Evolutionary conservation across 495 filamentous ascomycete species (phyloP).

Genomic region (Physcia stellaris): DNA sequence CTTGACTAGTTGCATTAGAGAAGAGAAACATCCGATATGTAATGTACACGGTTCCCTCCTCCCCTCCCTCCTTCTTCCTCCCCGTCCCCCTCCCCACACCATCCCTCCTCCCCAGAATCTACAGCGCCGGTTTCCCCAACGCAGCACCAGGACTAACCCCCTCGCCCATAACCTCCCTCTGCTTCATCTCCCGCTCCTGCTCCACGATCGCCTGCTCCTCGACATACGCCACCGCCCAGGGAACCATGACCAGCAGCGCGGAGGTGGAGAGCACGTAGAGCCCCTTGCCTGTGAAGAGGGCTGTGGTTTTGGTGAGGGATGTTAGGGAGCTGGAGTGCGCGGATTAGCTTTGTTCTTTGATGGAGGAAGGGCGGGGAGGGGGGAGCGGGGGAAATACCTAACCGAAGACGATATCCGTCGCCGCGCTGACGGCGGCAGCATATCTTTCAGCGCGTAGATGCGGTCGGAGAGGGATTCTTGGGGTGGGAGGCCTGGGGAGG

Average conservation of each 20-base stretch:
- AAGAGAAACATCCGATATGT: neutral
- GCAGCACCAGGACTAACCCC: slow-evolving; percentile 22
- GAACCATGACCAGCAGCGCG: slow-evolving; percentile 78
- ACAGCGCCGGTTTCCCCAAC: neutral
- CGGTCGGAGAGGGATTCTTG: slow-evolving; percentile 11
- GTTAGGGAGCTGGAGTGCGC: slow-evolving; percentile 28
- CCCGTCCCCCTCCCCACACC: slow-evolving; percentile 2
- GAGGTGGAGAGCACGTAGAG: slow-evolving; percentile 80
- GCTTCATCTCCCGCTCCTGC: slow-evolving; percentile 93
- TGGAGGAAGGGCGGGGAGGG: slow-evolving; percentile 25
- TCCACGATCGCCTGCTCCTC: slow-evolving; percentile 94
- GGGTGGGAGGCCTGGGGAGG: neutral
- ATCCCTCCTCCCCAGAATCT: slow-evolving; percentile 4
- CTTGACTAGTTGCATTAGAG: too few species aligned
- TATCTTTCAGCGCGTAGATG: slow-evolving; percentile 75
- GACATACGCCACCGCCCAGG: slow-evolving; percentile 78
- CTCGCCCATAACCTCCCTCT: slow-evolving; percentile 67
- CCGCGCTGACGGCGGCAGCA: slow-evolving; percentile 73
- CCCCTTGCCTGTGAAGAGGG: slow-evolving; percentile 63
- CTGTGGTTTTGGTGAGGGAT: slow-evolving; percentile 44
- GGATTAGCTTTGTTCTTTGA: neutral
- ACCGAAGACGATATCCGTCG: slow-evolving; percentile 49
- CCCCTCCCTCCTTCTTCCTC: neutral
- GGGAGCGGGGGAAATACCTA: slow-evolving; percentile 18
- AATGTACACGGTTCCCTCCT: slow-evolving; percentile 5